phyloP scores from a whole-genome alignment of 1,284 basidiomycete genomes.

The Rhodotorula sp. region DNA sequence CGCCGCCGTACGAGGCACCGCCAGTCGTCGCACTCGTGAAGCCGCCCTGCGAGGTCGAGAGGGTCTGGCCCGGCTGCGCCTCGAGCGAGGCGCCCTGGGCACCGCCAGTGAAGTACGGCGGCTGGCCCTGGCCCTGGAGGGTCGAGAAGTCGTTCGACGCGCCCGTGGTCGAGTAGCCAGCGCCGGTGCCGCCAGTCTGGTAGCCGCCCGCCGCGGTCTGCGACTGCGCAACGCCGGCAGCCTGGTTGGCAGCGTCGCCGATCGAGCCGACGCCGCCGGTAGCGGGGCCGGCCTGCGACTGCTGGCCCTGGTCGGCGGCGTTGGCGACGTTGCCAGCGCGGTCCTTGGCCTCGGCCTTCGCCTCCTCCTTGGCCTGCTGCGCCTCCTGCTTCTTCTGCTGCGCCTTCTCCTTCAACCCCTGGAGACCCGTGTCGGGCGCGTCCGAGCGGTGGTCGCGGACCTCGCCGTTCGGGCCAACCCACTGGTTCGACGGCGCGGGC shows the following conservation, averaged over 20 bases:
- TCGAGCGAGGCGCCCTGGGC: constrained; percentile 1
- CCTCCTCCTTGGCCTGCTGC: constrained; percentile 37
- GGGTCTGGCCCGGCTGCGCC: constrained; percentile 18
- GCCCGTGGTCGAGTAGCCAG: not conserved
- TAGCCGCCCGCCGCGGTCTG: not conserved
- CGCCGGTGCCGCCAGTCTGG: not conserved
- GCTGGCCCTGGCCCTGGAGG: constrained; percentile 51
- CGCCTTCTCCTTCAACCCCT: constrained; percentile 50
- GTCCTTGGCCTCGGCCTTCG: constrained; percentile 32
- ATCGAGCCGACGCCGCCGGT: constrained; percentile 35
- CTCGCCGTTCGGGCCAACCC: constrained; percentile 54
- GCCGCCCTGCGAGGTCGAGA: constrained; percentile 16
- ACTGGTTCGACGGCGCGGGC: constrained; percentile 63
- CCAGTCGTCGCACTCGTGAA: not conserved
- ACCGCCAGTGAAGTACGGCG: constrained; percentile 38
- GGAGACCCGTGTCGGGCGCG: constrained; percentile 46
- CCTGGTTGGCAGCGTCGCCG: constrained; percentile 23
- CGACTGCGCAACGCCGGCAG: constrained; percentile 5
- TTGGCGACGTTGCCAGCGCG: constrained; percentile 39
- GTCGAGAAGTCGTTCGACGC: constrained; percentile 41
- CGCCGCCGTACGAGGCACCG: not conserved
- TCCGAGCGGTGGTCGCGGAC: constrained; percentile 43
- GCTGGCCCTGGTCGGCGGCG: constrained; percentile 46
- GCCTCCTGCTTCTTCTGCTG: constrained; percentile 49
- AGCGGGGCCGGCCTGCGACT: constrained; percentile 48